phyloP scores from a whole-genome alignment of 2,329 filamentous ascomycete genomes.

The Westerdykella ornata region DNA sequence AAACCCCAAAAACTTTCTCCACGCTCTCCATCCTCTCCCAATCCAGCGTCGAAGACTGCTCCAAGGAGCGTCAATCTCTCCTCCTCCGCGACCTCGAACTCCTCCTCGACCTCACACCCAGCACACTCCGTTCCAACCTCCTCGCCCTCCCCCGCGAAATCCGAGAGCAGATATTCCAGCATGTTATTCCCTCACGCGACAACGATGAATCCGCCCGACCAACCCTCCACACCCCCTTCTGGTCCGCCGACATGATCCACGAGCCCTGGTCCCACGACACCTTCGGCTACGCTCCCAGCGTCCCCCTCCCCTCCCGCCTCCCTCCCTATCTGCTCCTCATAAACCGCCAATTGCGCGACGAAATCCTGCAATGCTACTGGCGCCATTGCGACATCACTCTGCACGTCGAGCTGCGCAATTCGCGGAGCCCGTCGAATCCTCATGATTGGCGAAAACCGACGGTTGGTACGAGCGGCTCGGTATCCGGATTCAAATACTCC shows the following conservation, averaged over 20 bases:
- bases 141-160: slow-evolving; percentile 28
- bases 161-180: slow-evolving; percentile 21
- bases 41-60: slow-evolving; percentile 20
- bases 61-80: slow-evolving; percentile 27
- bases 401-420: slow-evolving; percentile 31
- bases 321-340: slow-evolving; percentile 23
- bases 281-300: slow-evolving; percentile 25
- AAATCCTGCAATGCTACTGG: slow-evolving; percentile 26
- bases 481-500: slow-evolving; percentile 24
- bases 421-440: slow-evolving; percentile 4
- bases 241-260: slow-evolving; percentile 30
- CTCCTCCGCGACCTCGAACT: slow-evolving; percentile 31
- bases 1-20: not conserved
- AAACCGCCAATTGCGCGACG: slow-evolving; percentile 27
- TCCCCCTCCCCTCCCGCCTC: slow-evolving; percentile 17
- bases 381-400: slow-evolving; percentile 25
- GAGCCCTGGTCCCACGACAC: slow-evolving; percentile 33
- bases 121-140: slow-evolving; percentile 26
- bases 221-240: slow-evolving; percentile 32
- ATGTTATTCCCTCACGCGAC: slow-evolving; percentile 18
- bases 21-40: slow-evolving; percentile 18
- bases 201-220: slow-evolving; percentile 9
- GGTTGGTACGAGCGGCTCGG: not conserved
- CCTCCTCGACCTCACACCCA: slow-evolving; percentile 29
- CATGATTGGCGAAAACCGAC: slow-evolving; percentile 21